These are phyloP conservation scores for Sclerotinia nivalis DNA, from an alignment of 2,329 filamentous ascomycete species.

Conservation along the genomic window DNA sequence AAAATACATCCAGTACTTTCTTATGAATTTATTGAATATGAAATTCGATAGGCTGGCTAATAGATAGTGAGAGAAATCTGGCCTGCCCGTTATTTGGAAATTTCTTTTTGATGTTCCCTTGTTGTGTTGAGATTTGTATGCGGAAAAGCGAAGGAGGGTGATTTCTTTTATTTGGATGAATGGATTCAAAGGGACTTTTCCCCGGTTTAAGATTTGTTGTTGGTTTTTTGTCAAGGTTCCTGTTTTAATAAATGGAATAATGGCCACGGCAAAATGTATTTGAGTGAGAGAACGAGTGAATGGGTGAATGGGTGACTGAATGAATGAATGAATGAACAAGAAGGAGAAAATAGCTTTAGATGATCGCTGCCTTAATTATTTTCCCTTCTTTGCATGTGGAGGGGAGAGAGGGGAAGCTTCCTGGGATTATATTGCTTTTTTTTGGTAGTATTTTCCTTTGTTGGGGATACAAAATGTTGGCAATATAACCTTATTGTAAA, in stretches of 20 bases:
- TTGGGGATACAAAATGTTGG: background rate
- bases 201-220: background rate
- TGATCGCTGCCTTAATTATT: background rate
- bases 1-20: no score
- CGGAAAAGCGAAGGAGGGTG: background rate
- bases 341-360: constrained; percentile 7
- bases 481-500: no score
- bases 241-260: background rate
- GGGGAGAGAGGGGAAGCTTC: background rate
- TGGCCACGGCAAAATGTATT: background rate
- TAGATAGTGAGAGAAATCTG: background rate
- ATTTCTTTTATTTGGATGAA: background rate
- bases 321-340: background rate
- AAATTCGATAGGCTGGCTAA: background rate
- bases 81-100: background rate
- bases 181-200: background rate
- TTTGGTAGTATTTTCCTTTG: background rate
- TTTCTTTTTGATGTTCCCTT: background rate
- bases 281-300: no score
- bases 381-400: background rate
- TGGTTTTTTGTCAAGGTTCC: background rate
- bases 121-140: background rate
- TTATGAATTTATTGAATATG: background rate
- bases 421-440: background rate
- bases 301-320: background rate